phyloP scores from a whole-genome alignment of 495 filamentous ascomycete genomes.

The Lindgomyces ingoldianus region DNA sequence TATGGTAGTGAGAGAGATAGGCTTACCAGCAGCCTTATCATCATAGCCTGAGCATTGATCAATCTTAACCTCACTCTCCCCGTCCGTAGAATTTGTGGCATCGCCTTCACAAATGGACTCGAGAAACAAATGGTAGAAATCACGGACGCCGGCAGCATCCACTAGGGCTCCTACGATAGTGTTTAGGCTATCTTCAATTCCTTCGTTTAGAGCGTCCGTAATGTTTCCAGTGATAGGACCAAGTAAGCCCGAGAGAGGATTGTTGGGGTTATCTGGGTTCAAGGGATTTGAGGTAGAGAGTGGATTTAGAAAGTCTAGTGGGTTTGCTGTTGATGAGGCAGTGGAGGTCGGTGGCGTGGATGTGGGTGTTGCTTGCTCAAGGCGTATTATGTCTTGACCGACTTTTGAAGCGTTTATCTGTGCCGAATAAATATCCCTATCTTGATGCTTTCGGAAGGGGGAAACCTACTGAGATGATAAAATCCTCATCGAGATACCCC shows the following conservation, averaged over 20 bases:
- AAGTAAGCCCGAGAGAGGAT: background rate
- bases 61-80: background rate
- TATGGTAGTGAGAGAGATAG: background rate
- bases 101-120: conserved; percentile 5
- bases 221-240: conserved; percentile 2
- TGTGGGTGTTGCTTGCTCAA: conserved; percentile 16
- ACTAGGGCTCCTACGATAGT: conserved; percentile 1
- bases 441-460: background rate
- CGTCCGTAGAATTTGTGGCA: too few relatives aligned
- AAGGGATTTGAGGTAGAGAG: conserved; percentile 19
- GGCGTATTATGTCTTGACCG: conserved; percentile 14
- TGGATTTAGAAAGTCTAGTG: conserved; percentile 13
- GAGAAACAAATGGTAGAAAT: conserved; percentile 6
- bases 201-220: conserved; percentile 7
- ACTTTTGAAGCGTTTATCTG: conserved; percentile 18
- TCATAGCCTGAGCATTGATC: conserved; percentile 9
- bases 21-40: background rate
- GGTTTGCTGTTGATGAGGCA: background rate
- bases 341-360: conserved; percentile 3
- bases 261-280: conserved; percentile 21
- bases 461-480: conserved; percentile 6
- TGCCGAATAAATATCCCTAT: background rate
- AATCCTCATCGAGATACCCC: background rate
- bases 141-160: background rate
- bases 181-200: conserved; percentile 7